A percentile compares a stretch with the other conserved stretches of the same genome.
Conservation (phyloP, 345 rosid genomes). For the Ceriops zippeliana region DNA sequence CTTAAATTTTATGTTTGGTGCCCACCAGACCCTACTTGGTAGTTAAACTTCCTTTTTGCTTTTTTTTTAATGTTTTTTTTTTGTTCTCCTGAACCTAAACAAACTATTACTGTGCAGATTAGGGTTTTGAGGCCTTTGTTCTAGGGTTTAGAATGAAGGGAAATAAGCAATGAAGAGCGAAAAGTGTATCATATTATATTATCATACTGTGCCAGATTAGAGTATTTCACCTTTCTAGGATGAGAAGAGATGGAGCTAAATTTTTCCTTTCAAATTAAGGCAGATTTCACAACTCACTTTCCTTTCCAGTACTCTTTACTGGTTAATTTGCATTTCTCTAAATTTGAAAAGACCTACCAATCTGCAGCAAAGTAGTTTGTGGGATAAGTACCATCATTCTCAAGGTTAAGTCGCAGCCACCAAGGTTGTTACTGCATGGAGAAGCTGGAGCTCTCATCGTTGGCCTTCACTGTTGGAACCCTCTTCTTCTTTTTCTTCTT, state of each 20-base stretch:
- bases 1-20: too few relatives aligned
- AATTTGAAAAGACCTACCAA: too few relatives aligned
- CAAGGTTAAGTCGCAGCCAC: neutral
- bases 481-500: constrained; percentile 86
- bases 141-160: constrained; percentile 34
- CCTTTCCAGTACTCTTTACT: too few relatives aligned
- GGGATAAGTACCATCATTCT: constrained; percentile 23
- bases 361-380: too few relatives aligned
- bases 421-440: constrained; percentile 37
- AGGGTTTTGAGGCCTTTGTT: constrained; percentile 39
- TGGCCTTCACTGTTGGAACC: constrained; percentile 29
- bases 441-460: constrained; percentile 33
- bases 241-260: too few relatives aligned
- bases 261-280: too few relatives aligned
- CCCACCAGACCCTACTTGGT: too few relatives aligned
- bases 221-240: too few relatives aligned
- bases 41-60: neutral
- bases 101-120: constrained; percentile 22
- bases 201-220: too few relatives aligned
- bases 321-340: too few relatives aligned
- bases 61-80: constrained; percentile 7
- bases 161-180: neutral
- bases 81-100: constrained; percentile 6
- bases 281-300: too few relatives aligned
- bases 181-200: too few relatives aligned